These are phyloP conservation scores for Apophysomyces variabilis DNA, from an alignment of 371 early-diverging fungal species.

Conservation along the genomic window DNA sequence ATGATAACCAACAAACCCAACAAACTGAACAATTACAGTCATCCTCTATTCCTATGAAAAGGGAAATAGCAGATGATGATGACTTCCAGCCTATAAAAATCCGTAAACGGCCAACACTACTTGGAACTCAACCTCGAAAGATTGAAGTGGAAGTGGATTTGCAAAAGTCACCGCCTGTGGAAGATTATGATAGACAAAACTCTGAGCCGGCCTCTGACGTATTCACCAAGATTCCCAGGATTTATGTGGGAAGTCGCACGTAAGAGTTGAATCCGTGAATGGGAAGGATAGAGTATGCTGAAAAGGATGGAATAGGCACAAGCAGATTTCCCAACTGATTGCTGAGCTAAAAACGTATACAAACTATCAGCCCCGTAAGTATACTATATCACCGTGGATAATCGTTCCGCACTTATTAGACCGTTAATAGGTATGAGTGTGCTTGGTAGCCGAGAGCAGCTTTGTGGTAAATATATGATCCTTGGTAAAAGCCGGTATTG, in stretches of 20 bases:
- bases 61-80: slow-evolving; percentile 23
- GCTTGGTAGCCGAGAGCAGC: slow-evolving; percentile 60
- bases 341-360: slow-evolving; percentile 58
- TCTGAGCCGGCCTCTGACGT: neutral
- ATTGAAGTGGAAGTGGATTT: neutral
- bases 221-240: slow-evolving; percentile 30
- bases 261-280: slow-evolving; percentile 23
- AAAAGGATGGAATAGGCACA: slow-evolving; percentile 43
- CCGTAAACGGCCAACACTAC: slow-evolving; percentile 5
- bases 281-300: neutral
- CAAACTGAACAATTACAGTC: neutral
- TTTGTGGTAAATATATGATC: slow-evolving; percentile 44
- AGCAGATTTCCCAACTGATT: slow-evolving; percentile 59
- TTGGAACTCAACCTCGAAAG: neutral
- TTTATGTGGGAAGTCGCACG: slow-evolving; percentile 64
- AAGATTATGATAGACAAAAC: neutral
- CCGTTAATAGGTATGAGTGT: slow-evolving; percentile 46
- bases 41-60: neutral
- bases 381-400: neutral
- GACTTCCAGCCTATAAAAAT: slow-evolving; percentile 28
- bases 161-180: neutral
- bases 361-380: slow-evolving; percentile 55
- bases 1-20: slow-evolving; percentile 4
- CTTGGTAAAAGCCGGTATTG: neutral
- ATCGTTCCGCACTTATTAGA: neutral